Percentiles rank a stretch among this genome's conserved stretches.
These are phyloP conservation scores for Boletus smithii DNA, from an alignment of 1,284 basidiomycete genomes.

Conservation along the genomic window DNA sequence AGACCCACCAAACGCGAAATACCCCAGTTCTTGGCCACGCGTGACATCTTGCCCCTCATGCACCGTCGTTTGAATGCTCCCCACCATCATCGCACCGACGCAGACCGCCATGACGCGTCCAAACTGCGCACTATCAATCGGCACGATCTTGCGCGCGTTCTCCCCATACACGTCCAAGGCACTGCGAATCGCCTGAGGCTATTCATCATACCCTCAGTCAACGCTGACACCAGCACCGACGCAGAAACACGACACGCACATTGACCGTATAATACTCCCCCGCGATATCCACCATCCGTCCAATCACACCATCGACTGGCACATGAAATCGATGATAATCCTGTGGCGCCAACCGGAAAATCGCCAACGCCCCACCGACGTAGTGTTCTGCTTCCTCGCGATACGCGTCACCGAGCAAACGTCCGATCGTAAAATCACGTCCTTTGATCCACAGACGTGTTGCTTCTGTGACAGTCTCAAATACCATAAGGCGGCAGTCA, in stretches of 20 bases:
- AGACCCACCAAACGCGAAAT: conserved; percentile 85
- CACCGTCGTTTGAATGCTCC: conserved; percentile 84
- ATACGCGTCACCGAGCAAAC: conserved; percentile 80
- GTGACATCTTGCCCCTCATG: conserved; percentile 75
- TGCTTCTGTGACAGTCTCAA: conserved; percentile 81
- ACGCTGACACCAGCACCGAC: conserved; percentile 8
- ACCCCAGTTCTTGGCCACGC: conserved; percentile 89
- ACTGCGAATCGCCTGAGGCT: conserved; percentile 82
- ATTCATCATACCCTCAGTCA: background rate
- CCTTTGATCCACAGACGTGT: conserved; percentile 97
- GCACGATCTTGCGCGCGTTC: conserved; percentile 86
- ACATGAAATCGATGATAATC: conserved; percentile 98
- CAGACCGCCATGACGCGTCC: conserved; percentile 88
- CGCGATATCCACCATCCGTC: conserved; percentile 73
- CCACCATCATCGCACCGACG: conserved; percentile 94
- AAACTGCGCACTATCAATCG: conserved; percentile 83
- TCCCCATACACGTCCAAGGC: conserved; percentile 93
- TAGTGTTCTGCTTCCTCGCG: conserved; percentile 67
- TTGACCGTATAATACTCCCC: conserved; percentile 95
- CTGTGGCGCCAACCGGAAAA: conserved; percentile 92
- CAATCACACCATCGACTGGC: conserved; percentile 83
- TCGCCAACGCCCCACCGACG: conserved; percentile 73
- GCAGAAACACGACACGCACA: conserved; percentile 41
- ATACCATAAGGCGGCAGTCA: conserved; percentile 94
- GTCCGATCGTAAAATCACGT: conserved; percentile 80